These are phyloP conservation scores for Dovyalis caffra DNA, from an alignment of 345 rosid species.

Conservation along the genomic window DNA sequence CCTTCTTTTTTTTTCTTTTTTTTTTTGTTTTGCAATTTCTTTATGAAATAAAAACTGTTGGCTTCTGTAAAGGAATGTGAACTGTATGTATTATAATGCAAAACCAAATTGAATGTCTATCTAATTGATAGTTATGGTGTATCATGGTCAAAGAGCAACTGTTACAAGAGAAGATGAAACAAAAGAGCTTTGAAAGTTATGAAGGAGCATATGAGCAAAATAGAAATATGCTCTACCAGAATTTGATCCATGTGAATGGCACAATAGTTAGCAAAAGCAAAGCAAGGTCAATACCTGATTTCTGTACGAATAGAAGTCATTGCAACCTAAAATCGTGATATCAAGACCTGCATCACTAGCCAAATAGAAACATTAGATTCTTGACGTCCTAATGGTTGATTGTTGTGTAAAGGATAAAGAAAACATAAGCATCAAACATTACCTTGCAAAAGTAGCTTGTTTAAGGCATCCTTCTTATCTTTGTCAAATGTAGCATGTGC, in stretches of 20 bases:
- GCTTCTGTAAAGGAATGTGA: neutral
- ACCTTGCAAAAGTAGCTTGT: slow-evolving; percentile 84
- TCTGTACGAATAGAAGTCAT: slow-evolving; percentile 94
- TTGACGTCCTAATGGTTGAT: neutral
- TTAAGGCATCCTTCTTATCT: slow-evolving; percentile 51
- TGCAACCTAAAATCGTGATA: slow-evolving; percentile 82
- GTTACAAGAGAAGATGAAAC: neutral
- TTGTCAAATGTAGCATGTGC: slow-evolving; percentile 54
- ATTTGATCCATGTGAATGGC: neutral
- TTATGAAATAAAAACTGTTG: neutral
- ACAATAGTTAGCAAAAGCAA: neutral
- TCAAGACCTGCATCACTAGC: slow-evolving; percentile 70
- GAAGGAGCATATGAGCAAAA: neutral
- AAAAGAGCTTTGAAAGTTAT: neutral
- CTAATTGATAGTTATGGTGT: neutral
- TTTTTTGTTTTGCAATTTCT: neutral
- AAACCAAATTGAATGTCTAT: neutral
- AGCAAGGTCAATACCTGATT: slow-evolving; percentile 51
- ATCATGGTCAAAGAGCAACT: neutral
- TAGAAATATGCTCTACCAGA: neutral
- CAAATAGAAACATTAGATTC: slow-evolving; percentile 27
- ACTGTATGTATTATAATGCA: neutral
- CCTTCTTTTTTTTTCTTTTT: too few species aligned
- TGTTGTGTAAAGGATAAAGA: neutral
- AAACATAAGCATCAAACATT: slow-evolving; percentile 18